Conservation (phyloP, 441 rosid species). For the Bocquillonia castaneifolia region DNA sequence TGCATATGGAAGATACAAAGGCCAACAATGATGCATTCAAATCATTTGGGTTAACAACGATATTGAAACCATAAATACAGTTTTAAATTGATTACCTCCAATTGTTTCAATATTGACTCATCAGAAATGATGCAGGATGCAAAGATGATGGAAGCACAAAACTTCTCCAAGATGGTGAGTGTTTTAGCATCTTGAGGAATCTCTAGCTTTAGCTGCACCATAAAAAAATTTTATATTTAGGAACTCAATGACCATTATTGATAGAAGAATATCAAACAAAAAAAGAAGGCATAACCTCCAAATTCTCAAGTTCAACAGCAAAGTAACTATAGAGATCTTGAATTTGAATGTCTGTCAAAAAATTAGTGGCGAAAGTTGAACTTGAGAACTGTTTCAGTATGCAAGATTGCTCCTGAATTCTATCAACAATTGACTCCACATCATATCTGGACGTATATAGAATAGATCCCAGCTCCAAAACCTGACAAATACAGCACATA, state of each 20-base stretch:
- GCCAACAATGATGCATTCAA: background rate
- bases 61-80: background rate
- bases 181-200: constrained; percentile 36
- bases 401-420: constrained; percentile 35
- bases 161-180: constrained; percentile 52
- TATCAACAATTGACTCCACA: constrained; percentile 32
- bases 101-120: constrained; percentile 59
- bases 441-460: constrained; percentile 36
- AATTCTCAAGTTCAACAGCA: constrained; percentile 48
- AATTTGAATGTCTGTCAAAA: constrained; percentile 35
- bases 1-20: background rate
- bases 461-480: constrained; percentile 52
- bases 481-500: constrained; percentile 38
- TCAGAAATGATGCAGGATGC: constrained; percentile 63
- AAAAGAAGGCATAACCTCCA: constrained; percentile 47
- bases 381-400: constrained; percentile 31
- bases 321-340: constrained; percentile 56
- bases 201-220: constrained; percentile 57
- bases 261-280: constrained; percentile 18
- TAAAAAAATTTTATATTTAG: constrained; percentile 24
- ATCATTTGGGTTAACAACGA: background rate
- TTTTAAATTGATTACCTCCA: constrained; percentile 57
- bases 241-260: constrained; percentile 15
- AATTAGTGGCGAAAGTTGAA: constrained; percentile 29
- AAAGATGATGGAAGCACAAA: constrained; percentile 42